phyloP scores from a whole-genome alignment of 768 basidiomycete species.

The Dioszegia aurantiaca region DNA sequence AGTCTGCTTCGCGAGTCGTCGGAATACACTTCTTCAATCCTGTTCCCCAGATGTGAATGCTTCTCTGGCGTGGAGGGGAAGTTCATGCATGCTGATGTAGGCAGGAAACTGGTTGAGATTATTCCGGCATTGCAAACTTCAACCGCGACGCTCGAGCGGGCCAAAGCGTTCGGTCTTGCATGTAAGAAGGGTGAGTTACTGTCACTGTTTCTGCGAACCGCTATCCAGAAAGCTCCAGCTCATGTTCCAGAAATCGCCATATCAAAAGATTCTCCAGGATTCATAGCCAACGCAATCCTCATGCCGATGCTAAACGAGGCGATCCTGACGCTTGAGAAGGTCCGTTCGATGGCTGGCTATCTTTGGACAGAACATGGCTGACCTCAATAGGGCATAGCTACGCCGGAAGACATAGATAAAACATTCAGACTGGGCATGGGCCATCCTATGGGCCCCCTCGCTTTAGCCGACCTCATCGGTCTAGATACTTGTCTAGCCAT shows the following conservation, averaged over 20 bases:
- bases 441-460: constrained; percentile 83
- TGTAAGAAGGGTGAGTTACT: constrained; percentile 74
- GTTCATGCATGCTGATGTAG: constrained; percentile 4
- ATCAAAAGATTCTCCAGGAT: constrained; percentile 88
- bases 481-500: constrained; percentile 94
- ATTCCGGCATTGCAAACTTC: constrained; percentile 92
- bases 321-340: constrained; percentile 85
- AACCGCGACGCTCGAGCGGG: constrained; percentile 67
- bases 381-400: constrained; percentile 69
- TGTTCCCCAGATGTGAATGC: constrained; percentile 81
- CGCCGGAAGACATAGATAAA: constrained; percentile 90
- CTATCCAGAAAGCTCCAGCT: background rate
- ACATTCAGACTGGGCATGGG: constrained; percentile 83
- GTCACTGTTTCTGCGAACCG: background rate
- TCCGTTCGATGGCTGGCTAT: background rate
- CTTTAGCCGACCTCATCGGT: constrained; percentile 78
- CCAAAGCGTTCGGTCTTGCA: constrained; percentile 75
- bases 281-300: constrained; percentile 88
- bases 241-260: constrained; percentile 71
- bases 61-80: background rate
- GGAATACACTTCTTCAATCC: constrained; percentile 97
- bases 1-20: constrained; percentile 43
- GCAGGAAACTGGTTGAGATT: constrained; percentile 86
- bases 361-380: constrained; percentile 52
- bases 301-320: constrained; percentile 99